These are phyloP conservation scores for Backusella macrospora DNA, from an alignment of 192 early-diverging fungal species.

Conservation along the genomic window DNA sequence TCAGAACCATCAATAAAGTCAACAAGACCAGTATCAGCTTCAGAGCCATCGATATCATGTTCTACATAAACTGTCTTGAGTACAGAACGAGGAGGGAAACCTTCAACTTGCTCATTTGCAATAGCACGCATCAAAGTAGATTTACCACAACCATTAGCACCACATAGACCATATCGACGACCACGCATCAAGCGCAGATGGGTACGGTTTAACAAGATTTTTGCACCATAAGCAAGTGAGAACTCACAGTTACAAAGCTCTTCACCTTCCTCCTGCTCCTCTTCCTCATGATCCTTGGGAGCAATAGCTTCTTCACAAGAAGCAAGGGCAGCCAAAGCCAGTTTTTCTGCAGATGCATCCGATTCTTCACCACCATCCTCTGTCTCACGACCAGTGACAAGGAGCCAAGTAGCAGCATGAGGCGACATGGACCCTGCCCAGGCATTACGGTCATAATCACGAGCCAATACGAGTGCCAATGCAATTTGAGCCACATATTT, in stretches of 20 bases:
- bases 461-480: constrained; percentile 59
- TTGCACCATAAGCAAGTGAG: constrained; percentile 83
- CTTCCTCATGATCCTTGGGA: constrained; percentile 23
- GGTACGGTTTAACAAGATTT: constrained; percentile 76
- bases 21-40: constrained; percentile 67
- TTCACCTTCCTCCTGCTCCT: constrained; percentile 57
- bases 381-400: background rate
- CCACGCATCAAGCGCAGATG: constrained; percentile 65
- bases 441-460: constrained; percentile 61
- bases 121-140: constrained; percentile 87
- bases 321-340: constrained; percentile 52
- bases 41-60: constrained; percentile 73
- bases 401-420: constrained; percentile 57
- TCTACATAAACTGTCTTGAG: constrained; percentile 82
- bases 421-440: constrained; percentile 65
- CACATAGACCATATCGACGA: constrained; percentile 81
- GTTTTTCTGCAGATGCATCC: constrained; percentile 52
- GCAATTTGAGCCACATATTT: constrained; percentile 64
- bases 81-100: constrained; percentile 73
- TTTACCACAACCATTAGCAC: constrained; percentile 78
- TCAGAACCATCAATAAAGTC: constrained; percentile 66
- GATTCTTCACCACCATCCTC: constrained; percentile 14
- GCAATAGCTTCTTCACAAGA: constrained; percentile 50
- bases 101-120: constrained; percentile 78
- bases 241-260: constrained; percentile 75